phyloP scores from a whole-genome alignment of 495 filamentous ascomycete genomes.

The Annulohypoxylon bovei region DNA sequence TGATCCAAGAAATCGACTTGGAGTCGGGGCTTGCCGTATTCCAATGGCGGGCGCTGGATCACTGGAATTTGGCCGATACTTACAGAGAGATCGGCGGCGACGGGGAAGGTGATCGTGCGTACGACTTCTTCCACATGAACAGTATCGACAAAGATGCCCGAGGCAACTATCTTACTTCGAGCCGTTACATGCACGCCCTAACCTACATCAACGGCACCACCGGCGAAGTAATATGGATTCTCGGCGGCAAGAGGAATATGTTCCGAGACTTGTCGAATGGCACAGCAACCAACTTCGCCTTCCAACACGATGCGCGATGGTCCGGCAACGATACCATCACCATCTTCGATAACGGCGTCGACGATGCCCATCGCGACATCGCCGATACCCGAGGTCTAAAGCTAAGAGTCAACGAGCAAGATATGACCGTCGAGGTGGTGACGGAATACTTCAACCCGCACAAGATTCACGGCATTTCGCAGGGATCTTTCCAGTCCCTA shows the following conservation, averaged over 20 bases:
- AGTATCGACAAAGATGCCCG: constrained; percentile 66
- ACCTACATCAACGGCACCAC: constrained; percentile 68
- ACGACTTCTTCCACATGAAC: constrained; percentile 74
- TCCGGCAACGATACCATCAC: constrained; percentile 53
- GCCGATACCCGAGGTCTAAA: constrained; percentile 59
- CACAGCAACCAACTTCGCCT: constrained; percentile 59
- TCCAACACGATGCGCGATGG: constrained; percentile 71
- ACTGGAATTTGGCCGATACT: constrained; percentile 44
- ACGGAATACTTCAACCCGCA: constrained; percentile 50
- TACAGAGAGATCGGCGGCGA: constrained; percentile 34
- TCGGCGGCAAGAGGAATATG: constrained; percentile 62
- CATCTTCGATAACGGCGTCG: constrained; percentile 50
- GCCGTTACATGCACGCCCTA: constrained; percentile 65
- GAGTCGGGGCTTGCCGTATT: constrained; percentile 53
- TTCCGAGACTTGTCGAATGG: constrained; percentile 49
- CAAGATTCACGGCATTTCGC: constrained; percentile 63
- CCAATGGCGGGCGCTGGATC: constrained; percentile 54
- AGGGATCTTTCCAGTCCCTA: constrained; percentile 69
- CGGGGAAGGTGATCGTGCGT: constrained; percentile 50
- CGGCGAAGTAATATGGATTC: constrained; percentile 66
- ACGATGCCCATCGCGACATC: constrained; percentile 49
- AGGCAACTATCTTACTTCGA: constrained; percentile 68
- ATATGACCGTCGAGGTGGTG: constrained; percentile 54
- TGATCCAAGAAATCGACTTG: constrained; percentile 61
- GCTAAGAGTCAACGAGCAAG: constrained; percentile 54